Percentiles rank a stretch among this genome's conserved stretches.
Conservation (phyloP, 108 stramenopile species). For the Hondaea fermentalgiana region DNA sequence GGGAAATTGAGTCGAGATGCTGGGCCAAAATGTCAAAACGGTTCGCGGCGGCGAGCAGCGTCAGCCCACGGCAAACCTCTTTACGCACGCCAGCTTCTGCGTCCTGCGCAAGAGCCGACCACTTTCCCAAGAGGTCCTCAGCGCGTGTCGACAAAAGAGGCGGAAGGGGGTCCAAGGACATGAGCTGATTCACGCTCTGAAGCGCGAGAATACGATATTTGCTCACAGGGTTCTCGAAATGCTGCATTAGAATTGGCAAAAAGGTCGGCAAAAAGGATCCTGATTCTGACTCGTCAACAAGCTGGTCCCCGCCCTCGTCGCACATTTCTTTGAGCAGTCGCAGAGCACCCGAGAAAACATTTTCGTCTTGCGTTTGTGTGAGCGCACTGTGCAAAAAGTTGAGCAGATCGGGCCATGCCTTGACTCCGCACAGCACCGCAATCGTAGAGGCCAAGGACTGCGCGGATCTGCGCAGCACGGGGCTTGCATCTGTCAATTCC, state of each 20-base stretch:
- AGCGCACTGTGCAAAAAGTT: not conserved
- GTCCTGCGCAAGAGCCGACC: not conserved
- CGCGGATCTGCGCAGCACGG: not conserved
- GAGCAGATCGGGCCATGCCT: not conserved
- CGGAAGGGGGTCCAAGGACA: not conserved
- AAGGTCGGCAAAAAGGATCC: not conserved
- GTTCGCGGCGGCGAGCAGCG: not conserved
- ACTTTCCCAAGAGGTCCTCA: not conserved
- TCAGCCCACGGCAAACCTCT: not conserved
- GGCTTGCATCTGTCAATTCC: not conserved
- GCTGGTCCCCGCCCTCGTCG: constrained; percentile 6
- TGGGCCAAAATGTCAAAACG: not conserved
- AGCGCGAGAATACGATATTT: not conserved
- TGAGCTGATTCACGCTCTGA: not conserved
- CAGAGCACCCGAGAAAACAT: not conserved
- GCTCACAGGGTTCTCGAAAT: not conserved
- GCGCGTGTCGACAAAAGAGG: not conserved
- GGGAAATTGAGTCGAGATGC: not conserved
- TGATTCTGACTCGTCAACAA: not conserved
- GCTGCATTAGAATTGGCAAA: not conserved
- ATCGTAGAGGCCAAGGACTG: not conserved
- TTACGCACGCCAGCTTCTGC: not conserved
- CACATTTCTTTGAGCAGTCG: not conserved
- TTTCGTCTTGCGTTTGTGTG: not conserved
- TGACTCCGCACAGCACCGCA: not conserved